Base-by-base conservation (phyloP, 169 alveolate genomes). In the Cryptosporidium sp. region DNA sequence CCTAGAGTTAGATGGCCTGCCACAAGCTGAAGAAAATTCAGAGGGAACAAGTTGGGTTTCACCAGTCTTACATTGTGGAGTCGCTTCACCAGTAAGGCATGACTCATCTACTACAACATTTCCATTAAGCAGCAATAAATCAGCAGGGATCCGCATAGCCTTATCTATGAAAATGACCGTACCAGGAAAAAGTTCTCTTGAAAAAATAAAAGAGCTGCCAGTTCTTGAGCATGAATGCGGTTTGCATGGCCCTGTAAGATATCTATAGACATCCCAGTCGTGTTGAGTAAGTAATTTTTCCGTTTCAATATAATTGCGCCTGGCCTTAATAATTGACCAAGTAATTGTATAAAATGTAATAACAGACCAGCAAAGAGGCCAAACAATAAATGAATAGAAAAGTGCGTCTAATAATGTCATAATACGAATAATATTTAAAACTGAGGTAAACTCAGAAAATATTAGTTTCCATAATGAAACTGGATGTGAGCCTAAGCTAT, bases 41-140 rank as follows among this genome's bases (percentile, higher is more conserved):
- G 52, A 31, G 26, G 71, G 31, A n/a, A 31, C 10, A n/a, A 23
- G 4, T 23, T 33, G 29, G 1, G 9, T 29, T 43, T 7, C 55
- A n/a, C 68, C 75, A 29, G 51, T 37, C 55, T 80, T 80, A 18
- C 41, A 26, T 59, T 62, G 73, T 61, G 89, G 89, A 59, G 74
- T 80, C 48, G 95, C 87, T 84, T 95, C 97, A 0, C 97, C 97
- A 12, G 97, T 94, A 50, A 95, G 75, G 94, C 94, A 94, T 43
- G 95, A 91, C 48, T 94, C 97, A 84, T 95, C 95, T 37, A 93
- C 93, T 16, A 94, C 85, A 37, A 92, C 94, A 21, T 85, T 86
- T 45, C 97, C 97, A 39, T 86, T 93, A 55, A 94, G 62, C 52
- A 95, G 85, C 37, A 94, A 70, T 12, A 93, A 50, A 84, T 95